These are phyloP conservation scores for Hypoxylon rubiginosum DNA, from an alignment of 2,329 filamentous ascomycete species.

Conservation along the genomic window DNA sequence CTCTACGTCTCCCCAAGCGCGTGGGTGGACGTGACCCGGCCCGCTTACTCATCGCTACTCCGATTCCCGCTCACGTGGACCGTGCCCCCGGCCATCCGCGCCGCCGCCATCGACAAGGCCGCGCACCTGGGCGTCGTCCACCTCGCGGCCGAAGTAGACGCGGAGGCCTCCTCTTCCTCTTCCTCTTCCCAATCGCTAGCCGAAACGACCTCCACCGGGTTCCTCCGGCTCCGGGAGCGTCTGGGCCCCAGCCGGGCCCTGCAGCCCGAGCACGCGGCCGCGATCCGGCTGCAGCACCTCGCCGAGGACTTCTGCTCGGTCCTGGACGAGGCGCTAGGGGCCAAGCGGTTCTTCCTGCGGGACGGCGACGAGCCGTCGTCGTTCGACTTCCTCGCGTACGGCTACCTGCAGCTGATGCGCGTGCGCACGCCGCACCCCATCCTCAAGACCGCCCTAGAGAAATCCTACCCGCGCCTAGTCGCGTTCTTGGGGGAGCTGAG, in stretches of 20 bases:
- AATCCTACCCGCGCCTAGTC: constrained; percentile 46
- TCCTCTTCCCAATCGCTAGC: constrained; percentile 52
- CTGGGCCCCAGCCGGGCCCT: constrained; percentile 60
- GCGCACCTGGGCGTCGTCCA: constrained; percentile 77
- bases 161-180: constrained; percentile 50
- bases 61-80: constrained; percentile 92
- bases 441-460: constrained; percentile 51
- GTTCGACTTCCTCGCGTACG: constrained; percentile 84
- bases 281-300: constrained; percentile 82
- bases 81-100: constrained; percentile 79
- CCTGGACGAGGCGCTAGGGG: constrained; percentile 72
- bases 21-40: constrained; percentile 81
- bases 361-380: constrained; percentile 62
- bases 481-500: constrained; percentile 43
- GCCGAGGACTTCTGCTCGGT: constrained; percentile 79
- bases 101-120: constrained; percentile 77
- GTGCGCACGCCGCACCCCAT: constrained; percentile 62
- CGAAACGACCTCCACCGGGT: constrained; percentile 51
- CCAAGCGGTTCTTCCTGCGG: constrained; percentile 68
- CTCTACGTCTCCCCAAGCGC: constrained; percentile 93
- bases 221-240: constrained; percentile 52
- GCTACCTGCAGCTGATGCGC: constrained; percentile 82
- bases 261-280: constrained; percentile 75
- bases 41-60: constrained; percentile 83
- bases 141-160: constrained; percentile 71